Base-by-base conservation (phyloP, 2,329 filamentous ascomycete species). In the Elsinoe australis region DNA sequence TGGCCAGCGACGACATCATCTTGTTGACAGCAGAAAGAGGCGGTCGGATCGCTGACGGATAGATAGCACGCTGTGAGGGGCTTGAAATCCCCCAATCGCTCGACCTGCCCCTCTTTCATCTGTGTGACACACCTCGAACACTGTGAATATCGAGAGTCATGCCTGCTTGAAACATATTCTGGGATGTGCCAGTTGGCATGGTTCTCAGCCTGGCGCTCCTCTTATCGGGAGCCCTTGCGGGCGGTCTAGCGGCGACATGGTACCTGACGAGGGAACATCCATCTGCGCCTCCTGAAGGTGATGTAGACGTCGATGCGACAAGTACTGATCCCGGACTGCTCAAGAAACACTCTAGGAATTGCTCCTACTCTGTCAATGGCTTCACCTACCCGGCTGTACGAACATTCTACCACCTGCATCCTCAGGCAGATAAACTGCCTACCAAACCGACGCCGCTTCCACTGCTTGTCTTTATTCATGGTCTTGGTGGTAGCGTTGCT, bases 381-480 rank as follows among this genome's bases (percentile, higher is more conserved):
- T 71, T 82, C 54, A 81, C 76, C 6, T 96, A 95, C 62, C 76
- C 80, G 1, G 77, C 75, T 24, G 75, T 96, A 53, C 80, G 90
- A 49, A 81, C 89, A 34, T 95, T 96, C 64, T 89, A 84, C 67
- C 79, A 83, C 49, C 78, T 79, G 48, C 92, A 95, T 66, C 77
- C 81, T 15, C 87, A 95, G 60, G 80, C 82, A n/a, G 78, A 82
- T 51, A 85, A 92, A 63, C 74, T 96, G 3, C 87, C 87, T 2
- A 75, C 72, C 33, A 74, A 80, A 52, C 85, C 87, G 1, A 74
- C 77, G 0, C 82, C 85, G 0, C 68, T 95, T 8, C 92, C 92
- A 1, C 69, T 98, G 7, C 70, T 96, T 3, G 88, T 96, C 34
- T 95, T 94, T 61, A 74, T 96, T 50, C 92, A 96, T 60, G 92